Conservation (phyloP, 2,329 filamentous ascomycete genomes). For the Aspergillus pseudotamarii region DNA sequence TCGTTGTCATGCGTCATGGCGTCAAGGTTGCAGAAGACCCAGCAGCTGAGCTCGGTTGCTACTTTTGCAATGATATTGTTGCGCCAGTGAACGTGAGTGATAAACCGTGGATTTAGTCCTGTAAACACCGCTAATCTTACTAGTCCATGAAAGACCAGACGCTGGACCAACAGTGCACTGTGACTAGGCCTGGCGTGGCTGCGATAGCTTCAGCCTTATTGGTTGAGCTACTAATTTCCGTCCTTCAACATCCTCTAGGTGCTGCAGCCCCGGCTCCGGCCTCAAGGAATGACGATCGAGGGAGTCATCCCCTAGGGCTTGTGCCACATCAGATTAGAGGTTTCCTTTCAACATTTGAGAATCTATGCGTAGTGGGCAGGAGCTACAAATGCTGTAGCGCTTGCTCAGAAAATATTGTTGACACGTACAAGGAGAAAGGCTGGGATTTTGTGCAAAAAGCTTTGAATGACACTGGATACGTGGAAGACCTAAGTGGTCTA, state of each 20-base stretch:
- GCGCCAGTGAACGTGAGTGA: slow-evolving; percentile 83
- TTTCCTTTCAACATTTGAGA: slow-evolving; percentile 63
- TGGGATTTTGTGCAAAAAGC: slow-evolving; percentile 65
- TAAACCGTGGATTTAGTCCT: not conserved
- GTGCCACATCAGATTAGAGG: slow-evolving; percentile 67
- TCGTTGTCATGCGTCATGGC: slow-evolving; percentile 95
- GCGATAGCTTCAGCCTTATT: slow-evolving; percentile 88
- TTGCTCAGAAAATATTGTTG: slow-evolving; percentile 59
- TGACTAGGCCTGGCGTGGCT: slow-evolving; percentile 89
- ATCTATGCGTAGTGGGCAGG: slow-evolving; percentile 58
- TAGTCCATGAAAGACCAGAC: slow-evolving; percentile 93
- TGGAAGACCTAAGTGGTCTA: slow-evolving; percentile 65
- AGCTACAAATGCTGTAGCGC: slow-evolving; percentile 66
- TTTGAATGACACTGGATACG: slow-evolving; percentile 63
- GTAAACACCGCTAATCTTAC: slow-evolving; percentile 10
- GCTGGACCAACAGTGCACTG: slow-evolving; percentile 96
- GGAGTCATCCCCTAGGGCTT: slow-evolving; percentile 51
- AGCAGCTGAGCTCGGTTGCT: slow-evolving; percentile 80
- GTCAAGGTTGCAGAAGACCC: slow-evolving; percentile 60
- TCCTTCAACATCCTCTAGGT: slow-evolving; percentile 78
- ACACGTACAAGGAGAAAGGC: slow-evolving; percentile 55
- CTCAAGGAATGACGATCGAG: slow-evolving; percentile 35
- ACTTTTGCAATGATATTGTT: slow-evolving; percentile 98
- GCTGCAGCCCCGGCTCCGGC: slow-evolving; percentile 44
- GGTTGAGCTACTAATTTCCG: slow-evolving; percentile 84